These are phyloP conservation scores for Odontarrhena argentea DNA, from an alignment of 345 rosid genomes.

Conservation along the genomic window DNA sequence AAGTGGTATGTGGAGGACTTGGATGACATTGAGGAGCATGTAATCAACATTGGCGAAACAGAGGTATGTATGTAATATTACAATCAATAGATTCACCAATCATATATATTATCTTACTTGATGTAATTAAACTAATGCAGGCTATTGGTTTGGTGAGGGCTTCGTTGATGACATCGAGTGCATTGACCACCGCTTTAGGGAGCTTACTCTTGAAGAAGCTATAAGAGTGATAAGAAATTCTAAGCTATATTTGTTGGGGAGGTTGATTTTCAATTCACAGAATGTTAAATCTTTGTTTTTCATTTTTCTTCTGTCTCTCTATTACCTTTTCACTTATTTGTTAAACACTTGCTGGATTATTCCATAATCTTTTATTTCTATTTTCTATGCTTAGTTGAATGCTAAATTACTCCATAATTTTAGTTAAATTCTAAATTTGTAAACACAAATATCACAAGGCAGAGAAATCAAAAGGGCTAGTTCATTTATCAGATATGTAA, in stretches of 20 bases:
- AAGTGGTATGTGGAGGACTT: neutral
- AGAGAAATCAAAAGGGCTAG: too few species aligned
- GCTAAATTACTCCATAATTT: too few species aligned
- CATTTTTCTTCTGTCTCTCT: neutral
- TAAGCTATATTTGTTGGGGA: neutral
- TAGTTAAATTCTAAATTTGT: too few species aligned
- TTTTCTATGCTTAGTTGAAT: too few species aligned
- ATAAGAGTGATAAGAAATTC: neutral
- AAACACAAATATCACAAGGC: too few species aligned
- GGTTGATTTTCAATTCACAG: neutral
- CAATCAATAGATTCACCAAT: neutral
- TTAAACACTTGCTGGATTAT: too few species aligned
- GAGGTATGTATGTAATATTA: neutral
- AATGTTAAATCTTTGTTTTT: neutral
- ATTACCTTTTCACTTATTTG: too few species aligned
- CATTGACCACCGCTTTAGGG: neutral
- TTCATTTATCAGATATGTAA: too few species aligned
- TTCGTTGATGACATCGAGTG: constrained; percentile 23
- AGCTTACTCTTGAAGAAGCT: neutral
- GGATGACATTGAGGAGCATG: constrained; percentile 25
- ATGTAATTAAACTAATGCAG: constrained; percentile 1
- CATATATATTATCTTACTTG: neutral
- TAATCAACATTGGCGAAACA: constrained; percentile 4
- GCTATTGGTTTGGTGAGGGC: constrained; percentile 4
- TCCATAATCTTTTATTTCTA: too few species aligned